These are phyloP conservation scores for Eragrostis tef DNA, from an alignment of 202 grass and related monocot species.

Conservation along the genomic window DNA sequence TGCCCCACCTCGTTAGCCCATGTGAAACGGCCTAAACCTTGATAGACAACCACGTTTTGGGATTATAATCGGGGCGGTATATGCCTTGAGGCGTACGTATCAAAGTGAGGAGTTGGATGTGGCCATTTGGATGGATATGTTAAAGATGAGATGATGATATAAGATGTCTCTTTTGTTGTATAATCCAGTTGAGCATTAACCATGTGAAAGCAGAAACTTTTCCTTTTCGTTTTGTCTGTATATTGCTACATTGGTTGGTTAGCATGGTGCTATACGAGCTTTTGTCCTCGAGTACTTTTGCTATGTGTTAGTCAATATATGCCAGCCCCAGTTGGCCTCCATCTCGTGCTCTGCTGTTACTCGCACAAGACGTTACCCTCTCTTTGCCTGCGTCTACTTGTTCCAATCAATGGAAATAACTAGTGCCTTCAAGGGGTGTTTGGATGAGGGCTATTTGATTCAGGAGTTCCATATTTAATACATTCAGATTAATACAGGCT, in stretches of 20 bases:
- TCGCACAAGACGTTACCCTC: background rate
- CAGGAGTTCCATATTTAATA: background rate
- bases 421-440: background rate
- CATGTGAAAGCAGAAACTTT: background rate
- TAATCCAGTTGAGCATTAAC: background rate
- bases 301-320: background rate
- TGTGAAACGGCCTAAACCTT: background rate
- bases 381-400: background rate
- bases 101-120: background rate
- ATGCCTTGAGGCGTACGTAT: background rate
- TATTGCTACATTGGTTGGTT: background rate
- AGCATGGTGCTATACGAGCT: background rate
- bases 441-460: background rate
- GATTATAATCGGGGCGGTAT: background rate
- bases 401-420: background rate
- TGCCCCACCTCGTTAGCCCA: background rate
- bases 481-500: background rate
- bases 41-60: background rate
- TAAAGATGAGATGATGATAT: background rate
- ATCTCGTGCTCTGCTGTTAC: background rate
- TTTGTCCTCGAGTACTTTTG: constrained; percentile 19
- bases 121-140: background rate
- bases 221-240: constrained; percentile 1
- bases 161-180: background rate
- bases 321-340: background rate